phyloP scores from a whole-genome alignment of 257 asterid genomes.

The Gynochthodes officinalis region DNA sequence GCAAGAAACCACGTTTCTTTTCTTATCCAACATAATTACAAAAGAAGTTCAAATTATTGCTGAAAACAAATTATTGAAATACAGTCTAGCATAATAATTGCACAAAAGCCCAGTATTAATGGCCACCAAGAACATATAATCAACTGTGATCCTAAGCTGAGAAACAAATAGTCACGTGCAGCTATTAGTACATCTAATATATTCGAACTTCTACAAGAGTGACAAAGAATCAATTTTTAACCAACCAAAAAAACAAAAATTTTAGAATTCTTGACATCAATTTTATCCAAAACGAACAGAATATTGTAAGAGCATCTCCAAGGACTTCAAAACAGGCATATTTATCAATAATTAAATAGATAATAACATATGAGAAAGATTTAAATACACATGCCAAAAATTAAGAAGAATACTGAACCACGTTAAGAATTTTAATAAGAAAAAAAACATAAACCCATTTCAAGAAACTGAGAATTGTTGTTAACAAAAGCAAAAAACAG shows the following conservation, averaged over 20 bases:
- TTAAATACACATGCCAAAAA: neutral
- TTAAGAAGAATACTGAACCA: neutral
- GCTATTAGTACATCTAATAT: neutral
- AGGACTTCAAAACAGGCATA: neutral
- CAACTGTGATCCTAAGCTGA: neutral
- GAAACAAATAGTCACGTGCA: neutral
- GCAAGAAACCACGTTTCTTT: neutral
- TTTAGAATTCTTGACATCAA: neutral
- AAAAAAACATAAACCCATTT: slow-evolving; percentile 1
- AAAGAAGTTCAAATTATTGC: neutral
- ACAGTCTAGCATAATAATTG: neutral
- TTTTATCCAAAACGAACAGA: neutral
- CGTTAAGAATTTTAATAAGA: neutral
- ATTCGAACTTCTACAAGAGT: neutral
- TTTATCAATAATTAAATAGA: neutral
- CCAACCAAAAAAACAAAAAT: neutral
- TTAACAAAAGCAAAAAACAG: neutral
- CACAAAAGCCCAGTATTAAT: neutral
- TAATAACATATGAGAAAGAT: neutral
- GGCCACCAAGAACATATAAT: neutral
- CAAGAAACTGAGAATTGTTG: neutral
- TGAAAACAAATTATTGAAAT: neutral
- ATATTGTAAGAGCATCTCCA: neutral
- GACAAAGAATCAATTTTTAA: neutral
- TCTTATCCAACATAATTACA: neutral